phyloP scores from a whole-genome alignment of 108 stramenopile genomes.

The Skeletonema menzelii region DNA sequence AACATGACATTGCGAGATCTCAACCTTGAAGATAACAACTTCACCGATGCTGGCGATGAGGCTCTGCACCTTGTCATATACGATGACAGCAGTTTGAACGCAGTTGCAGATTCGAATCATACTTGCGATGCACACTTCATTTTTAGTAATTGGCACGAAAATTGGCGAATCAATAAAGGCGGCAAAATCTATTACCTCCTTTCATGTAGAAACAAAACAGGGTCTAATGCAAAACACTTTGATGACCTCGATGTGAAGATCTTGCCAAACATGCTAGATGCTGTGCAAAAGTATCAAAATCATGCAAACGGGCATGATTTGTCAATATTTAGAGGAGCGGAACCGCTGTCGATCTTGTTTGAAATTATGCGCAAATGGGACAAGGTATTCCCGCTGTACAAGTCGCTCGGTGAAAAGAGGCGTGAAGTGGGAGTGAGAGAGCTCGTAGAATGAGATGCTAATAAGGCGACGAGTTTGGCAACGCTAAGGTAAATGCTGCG shows the following conservation, averaged over 20 bases:
- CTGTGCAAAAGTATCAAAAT: not conserved
- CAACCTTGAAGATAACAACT: not conserved
- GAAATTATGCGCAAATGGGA: not conserved
- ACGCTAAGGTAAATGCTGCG: too few relatives aligned
- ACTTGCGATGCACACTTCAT: not conserved
- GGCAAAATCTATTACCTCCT: not conserved
- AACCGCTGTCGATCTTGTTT: not conserved
- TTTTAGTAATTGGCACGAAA: too few relatives aligned
- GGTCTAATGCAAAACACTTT: not conserved
- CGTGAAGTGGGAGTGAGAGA: too few relatives aligned
- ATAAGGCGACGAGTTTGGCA: too few relatives aligned
- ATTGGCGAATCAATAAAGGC: not conserved
- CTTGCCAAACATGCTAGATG: not conserved
- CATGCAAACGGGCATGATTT: too few relatives aligned
- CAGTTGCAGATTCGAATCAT: conserved; percentile 2
- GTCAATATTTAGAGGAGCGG: too few relatives aligned
- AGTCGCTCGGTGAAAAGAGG: too few relatives aligned
- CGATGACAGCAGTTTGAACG: not conserved
- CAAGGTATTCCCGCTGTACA: not conserved
- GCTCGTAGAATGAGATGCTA: too few relatives aligned
- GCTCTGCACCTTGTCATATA: not conserved
- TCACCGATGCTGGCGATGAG: not conserved
- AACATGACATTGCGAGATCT: not conserved
- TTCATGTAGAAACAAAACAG: not conserved
- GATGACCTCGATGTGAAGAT: not conserved